phyloP scores from a whole-genome alignment of 2,329 filamentous ascomycete species.

The Monilinia aucupariae region DNA sequence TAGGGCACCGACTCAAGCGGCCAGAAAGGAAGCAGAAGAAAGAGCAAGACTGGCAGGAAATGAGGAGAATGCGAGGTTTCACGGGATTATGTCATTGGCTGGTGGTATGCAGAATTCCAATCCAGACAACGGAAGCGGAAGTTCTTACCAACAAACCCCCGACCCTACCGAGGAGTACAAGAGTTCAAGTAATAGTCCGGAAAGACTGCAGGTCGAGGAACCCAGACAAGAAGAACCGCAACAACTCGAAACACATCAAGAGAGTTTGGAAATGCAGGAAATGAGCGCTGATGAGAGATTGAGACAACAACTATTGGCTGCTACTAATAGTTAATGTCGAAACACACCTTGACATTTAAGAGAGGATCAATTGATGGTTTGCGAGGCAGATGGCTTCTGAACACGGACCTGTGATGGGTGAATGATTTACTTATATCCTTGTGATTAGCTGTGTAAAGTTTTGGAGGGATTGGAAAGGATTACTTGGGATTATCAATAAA shows the following conservation, averaged over 20 bases:
- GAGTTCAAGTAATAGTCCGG: constrained; percentile 12
- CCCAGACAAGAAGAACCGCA: constrained; percentile 1
- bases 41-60: constrained; percentile 53
- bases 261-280: constrained; percentile 8
- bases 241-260: not conserved
- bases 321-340: not conserved
- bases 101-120: constrained; percentile 39
- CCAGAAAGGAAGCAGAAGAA: constrained; percentile 62
- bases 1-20: constrained; percentile 68
- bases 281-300: constrained; percentile 15
- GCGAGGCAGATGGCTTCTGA: not conserved
- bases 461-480: no score
- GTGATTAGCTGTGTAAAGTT: no score
- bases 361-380: no score
- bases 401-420: no score
- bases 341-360: not conserved
- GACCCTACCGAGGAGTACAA: constrained; percentile 7
- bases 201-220: constrained; percentile 23
- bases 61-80: constrained; percentile 54
- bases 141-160: constrained; percentile 7
- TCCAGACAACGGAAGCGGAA: constrained; percentile 5
- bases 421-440: no score
- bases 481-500: no score
- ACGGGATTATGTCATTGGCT: constrained; percentile 54
- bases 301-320: constrained; percentile 12